These are phyloP conservation scores for Kazachstania kunashirensis DNA, from an alignment of 805 yeast genomes.

Conservation along the genomic window DNA sequence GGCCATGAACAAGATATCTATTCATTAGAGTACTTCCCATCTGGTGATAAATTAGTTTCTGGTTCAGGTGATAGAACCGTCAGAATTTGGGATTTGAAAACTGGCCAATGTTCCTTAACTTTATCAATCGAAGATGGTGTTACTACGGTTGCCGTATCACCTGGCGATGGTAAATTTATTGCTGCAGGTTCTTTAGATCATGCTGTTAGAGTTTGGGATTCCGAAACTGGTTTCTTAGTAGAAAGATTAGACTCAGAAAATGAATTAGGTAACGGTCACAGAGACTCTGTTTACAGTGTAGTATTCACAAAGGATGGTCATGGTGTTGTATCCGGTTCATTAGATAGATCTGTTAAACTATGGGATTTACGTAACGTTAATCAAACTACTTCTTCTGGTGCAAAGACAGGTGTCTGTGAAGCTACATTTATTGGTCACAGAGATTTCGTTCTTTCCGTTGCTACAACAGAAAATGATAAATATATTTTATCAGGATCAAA, in stretches of 20 bases:
- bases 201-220: conserved; percentile 95
- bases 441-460: conserved; percentile 89
- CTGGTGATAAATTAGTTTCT: conserved; percentile 84
- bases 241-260: conserved; percentile 87
- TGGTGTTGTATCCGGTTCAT: conserved; percentile 88
- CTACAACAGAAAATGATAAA: conserved; percentile 86
- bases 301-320: conserved; percentile 86
- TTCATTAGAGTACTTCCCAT: conserved; percentile 89
- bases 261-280: conserved; percentile 86
- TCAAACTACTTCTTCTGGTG: conserved; percentile 13
- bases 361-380: conserved; percentile 54
- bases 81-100: conserved; percentile 86
- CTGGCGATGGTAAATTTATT: conserved; percentile 75
- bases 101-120: conserved; percentile 82
- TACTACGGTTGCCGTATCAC: conserved; percentile 94
- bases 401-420: conserved; percentile 52
- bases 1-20: conserved; percentile 98
- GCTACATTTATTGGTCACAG: conserved; percentile 93
- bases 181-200: conserved; percentile 96
- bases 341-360: conserved; percentile 90
- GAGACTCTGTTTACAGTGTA: conserved; percentile 90
- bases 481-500: conserved; percentile 90
- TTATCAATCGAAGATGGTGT: conserved; percentile 94
- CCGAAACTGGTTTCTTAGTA: conserved; percentile 80
- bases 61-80: conserved; percentile 97